phyloP scores from a whole-genome alignment of 768 basidiomycete species.

The Hygrophorus russula region DNA sequence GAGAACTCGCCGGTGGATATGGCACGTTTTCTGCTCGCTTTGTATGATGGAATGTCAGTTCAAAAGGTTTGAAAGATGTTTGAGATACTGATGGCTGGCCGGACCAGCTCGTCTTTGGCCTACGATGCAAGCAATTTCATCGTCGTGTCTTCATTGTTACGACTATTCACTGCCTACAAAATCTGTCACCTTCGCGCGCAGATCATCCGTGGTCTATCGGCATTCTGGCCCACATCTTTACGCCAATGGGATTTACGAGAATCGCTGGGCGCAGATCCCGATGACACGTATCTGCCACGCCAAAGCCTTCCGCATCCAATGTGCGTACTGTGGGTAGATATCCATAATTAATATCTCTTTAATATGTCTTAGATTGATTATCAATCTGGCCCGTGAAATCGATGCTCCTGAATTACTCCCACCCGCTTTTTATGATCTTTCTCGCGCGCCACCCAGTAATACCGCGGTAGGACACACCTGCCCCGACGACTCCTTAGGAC shows the following conservation, averaged over 20 bases:
- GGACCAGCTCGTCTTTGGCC: conserved; percentile 31
- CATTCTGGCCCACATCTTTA: conserved; percentile 53
- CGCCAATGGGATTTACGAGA: conserved; percentile 59
- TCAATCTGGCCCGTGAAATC: conserved; percentile 46
- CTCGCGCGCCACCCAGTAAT: conserved; percentile 53
- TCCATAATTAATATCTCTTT: conserved; percentile 6
- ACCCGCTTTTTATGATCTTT: conserved; percentile 73
- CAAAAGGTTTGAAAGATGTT: not conserved
- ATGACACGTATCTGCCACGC: conserved; percentile 47
- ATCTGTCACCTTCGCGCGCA: conserved; percentile 47
- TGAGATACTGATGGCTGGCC: not conserved
- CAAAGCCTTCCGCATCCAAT: conserved; percentile 53
- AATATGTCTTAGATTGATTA: conserved; percentile 36
- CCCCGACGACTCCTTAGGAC: conserved; percentile 19
- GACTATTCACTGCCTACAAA: conserved; percentile 53
- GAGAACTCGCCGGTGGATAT: conserved; percentile 48
- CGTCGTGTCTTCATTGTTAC: conserved; percentile 44
- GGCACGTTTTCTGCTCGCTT: conserved; percentile 43
- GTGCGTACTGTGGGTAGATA: conserved; percentile 25
- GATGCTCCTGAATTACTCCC: conserved; percentile 50
- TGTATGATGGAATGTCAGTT: conserved; percentile 66
- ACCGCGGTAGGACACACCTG: conserved; percentile 41
- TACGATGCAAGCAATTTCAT: conserved; percentile 40
- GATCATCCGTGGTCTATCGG: conserved; percentile 38
- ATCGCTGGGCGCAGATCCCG: conserved; percentile 34